Percentiles rank a stretch among this genome's conserved stretches.
Conservation (phyloP, 306 rosid genomes). For the Cucurbita moschata region DNA sequence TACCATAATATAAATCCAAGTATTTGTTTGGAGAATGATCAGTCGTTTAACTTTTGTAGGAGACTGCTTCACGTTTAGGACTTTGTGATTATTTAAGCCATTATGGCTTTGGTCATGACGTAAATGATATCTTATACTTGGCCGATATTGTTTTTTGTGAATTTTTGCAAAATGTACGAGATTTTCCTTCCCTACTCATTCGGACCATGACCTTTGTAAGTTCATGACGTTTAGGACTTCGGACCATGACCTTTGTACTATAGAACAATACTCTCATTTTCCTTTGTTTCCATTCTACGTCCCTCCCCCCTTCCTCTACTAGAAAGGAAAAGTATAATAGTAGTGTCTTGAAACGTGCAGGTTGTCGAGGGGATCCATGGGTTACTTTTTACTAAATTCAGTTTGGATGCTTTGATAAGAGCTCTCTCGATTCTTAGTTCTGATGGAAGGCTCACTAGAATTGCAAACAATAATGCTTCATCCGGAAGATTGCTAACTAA, state of each 20-base stretch:
- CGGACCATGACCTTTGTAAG: constrained; percentile 64
- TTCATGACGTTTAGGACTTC: neutral
- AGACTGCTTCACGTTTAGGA: constrained; percentile 70
- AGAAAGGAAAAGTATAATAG: neutral
- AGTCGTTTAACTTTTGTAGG: constrained; percentile 38
- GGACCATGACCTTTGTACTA: constrained; percentile 61
- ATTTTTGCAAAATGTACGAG: constrained; percentile 72
- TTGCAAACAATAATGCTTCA: constrained; percentile 56
- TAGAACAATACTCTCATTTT: neutral
- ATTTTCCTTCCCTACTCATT: constrained; percentile 71
- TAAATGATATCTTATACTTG: constrained; percentile 46
- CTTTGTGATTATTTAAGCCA: constrained; percentile 60
- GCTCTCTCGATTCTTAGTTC: constrained; percentile 58
- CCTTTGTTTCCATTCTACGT: neutral
- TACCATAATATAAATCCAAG: neutral
- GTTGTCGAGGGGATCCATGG: constrained; percentile 59
- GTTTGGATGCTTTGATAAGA: constrained; percentile 54
- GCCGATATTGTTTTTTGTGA: constrained; percentile 83
- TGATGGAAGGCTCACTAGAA: constrained; percentile 66
- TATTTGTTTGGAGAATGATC: neutral
- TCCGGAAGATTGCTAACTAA: constrained; percentile 65
- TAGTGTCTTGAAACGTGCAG: constrained; percentile 23
- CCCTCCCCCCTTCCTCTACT: neutral
- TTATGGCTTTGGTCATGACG: constrained; percentile 58
- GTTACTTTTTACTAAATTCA: constrained; percentile 43